These are phyloP conservation scores for Citrus medica DNA, from an alignment of 345 rosid species.

Conservation along the genomic window DNA sequence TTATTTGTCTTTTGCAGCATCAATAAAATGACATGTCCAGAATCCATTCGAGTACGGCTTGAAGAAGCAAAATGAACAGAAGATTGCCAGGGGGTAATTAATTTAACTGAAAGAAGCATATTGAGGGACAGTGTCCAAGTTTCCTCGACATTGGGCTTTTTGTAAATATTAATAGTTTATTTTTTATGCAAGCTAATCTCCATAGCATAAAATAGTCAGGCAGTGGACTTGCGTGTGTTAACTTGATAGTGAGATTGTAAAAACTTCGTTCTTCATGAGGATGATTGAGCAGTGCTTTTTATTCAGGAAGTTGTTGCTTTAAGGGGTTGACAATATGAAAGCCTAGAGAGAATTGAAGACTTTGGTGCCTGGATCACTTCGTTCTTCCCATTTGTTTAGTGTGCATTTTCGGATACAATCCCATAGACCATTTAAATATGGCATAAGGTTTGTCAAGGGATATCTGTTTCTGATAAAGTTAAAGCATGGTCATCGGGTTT, in stretches of 20 bases:
- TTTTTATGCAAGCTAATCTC: background rate
- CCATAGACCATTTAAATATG: background rate
- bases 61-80: constrained; percentile 51
- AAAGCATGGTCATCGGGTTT: background rate
- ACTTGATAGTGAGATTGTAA: background rate
- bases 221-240: background rate
- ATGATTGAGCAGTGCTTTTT: background rate
- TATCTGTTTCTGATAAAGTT: constrained; percentile 11
- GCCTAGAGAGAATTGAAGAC: background rate
- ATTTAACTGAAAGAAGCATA: background rate
- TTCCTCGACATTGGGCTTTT: background rate
- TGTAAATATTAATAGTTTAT: constrained; percentile 15
- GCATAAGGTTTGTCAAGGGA: background rate
- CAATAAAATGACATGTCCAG: constrained; percentile 49
- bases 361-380: background rate
- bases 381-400: background rate
- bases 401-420: background rate
- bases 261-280: background rate
- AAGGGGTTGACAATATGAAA: background rate
- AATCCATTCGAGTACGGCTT: constrained; percentile 39
- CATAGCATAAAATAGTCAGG: background rate
- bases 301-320: background rate
- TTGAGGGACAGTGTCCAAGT: background rate
- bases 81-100: background rate
- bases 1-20: constrained; percentile 39